Evolutionary conservation across 1,139 yeast genomes (phyloP).

Genomic region (Blastobotrys apis): DNA sequence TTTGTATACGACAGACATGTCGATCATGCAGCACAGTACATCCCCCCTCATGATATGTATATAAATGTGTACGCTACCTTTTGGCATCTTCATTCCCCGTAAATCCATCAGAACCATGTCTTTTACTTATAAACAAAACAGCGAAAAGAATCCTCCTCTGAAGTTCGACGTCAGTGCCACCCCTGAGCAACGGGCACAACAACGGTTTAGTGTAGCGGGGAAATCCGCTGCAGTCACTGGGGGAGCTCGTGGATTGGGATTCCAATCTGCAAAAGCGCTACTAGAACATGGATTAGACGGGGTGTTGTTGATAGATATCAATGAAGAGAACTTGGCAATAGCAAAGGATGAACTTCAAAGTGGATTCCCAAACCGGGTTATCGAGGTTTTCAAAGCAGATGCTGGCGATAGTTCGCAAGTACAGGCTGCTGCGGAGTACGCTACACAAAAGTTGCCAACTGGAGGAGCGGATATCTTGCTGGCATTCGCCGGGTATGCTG

Average conservation of each 20-base stretch:
- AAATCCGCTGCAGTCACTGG: slow-evolving; percentile 13
- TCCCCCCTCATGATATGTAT: too few relatives aligned
- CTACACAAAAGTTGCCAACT: neutral
- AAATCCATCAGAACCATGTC: too few relatives aligned
- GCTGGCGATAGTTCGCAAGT: slow-evolving; percentile 7
- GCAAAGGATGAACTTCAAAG: slow-evolving; percentile 4
- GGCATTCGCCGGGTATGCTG: slow-evolving; percentile 14
- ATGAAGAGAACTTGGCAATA: slow-evolving; percentile 1
- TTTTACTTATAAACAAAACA: neutral
- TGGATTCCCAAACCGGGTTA: slow-evolving; percentile 3
- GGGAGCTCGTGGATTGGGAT: slow-evolving; percentile 14
- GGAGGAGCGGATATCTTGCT: slow-evolving; percentile 13
- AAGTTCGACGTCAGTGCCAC: neutral
- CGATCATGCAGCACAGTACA: too few relatives aligned
- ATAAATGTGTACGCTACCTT: too few relatives aligned
- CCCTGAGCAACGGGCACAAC: slow-evolving; percentile 3
- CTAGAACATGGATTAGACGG: slow-evolving; percentile 14
- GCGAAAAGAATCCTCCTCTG: neutral
- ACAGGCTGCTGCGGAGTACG: slow-evolving; percentile 5
- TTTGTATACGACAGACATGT: too few relatives aligned
- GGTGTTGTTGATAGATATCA: slow-evolving; percentile 10
- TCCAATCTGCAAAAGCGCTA: slow-evolving; percentile 10
- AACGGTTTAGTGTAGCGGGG: slow-evolving; percentile 9
- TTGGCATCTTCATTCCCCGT: too few relatives aligned
- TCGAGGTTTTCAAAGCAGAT: slow-evolving; percentile 4